Conservation (phyloP, 257 asterid species). For the Forsythia suspensa region DNA sequence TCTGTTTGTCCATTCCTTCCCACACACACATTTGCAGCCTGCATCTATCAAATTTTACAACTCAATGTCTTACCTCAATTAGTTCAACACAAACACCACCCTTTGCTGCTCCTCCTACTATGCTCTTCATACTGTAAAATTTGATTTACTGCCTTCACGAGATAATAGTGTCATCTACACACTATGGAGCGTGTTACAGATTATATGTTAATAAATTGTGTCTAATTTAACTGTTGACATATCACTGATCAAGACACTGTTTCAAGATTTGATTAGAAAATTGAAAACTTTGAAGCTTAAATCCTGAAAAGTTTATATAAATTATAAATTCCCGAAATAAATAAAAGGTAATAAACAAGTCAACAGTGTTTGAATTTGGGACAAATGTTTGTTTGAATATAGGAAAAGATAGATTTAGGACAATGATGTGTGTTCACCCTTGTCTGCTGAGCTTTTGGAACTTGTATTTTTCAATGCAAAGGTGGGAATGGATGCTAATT, state of each 20-base stretch:
- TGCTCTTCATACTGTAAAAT: neutral
- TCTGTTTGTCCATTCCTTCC: conserved; percentile 13
- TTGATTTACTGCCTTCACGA: neutral
- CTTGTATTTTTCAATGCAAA: neutral
- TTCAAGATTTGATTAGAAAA: too few species aligned
- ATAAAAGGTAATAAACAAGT: neutral
- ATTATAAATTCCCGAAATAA: neutral
- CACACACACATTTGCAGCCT: neutral
- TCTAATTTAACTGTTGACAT: too few species aligned
- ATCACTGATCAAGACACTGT: too few species aligned
- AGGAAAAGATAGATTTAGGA: neutral
- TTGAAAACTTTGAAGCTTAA: too few species aligned
- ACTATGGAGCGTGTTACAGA: too few species aligned
- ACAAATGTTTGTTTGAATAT: neutral
- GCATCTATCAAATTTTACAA: neutral
- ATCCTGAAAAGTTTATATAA: too few species aligned
- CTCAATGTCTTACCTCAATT: neutral
- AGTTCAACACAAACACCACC: neutral
- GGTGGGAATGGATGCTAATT: neutral
- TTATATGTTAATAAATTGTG: too few species aligned
- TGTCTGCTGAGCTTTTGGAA: too few species aligned
- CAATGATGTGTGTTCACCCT: neutral
- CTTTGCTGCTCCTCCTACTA: neutral
- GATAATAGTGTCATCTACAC: too few species aligned
- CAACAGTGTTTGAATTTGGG: neutral